phyloP scores from a whole-genome alignment of 2,329 filamentous ascomycete genomes.

The Fusarium sp. region DNA sequence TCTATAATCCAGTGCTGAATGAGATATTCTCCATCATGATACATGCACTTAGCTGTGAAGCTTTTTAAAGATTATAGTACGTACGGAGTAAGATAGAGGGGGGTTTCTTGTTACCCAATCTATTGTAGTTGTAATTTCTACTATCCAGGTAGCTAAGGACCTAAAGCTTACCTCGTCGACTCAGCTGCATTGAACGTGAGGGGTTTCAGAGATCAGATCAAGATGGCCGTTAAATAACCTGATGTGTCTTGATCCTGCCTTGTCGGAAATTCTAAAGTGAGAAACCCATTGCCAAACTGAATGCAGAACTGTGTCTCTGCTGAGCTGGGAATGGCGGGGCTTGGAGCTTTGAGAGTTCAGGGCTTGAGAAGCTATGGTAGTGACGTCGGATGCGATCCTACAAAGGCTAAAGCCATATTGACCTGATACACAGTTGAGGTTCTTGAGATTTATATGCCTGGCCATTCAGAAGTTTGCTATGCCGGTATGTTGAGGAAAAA shows the following conservation, averaged over 20 bases:
- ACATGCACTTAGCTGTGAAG: neutral
- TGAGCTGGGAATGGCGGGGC: constrained; percentile 10
- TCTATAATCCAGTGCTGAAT: constrained; percentile 48
- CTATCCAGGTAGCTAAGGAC: neutral
- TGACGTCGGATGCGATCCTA: constrained; percentile 22
- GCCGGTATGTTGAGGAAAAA: neutral
- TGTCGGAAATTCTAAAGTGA: neutral
- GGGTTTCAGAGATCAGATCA: neutral
- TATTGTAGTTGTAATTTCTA: neutral
- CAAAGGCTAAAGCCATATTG: neutral
- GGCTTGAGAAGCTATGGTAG: constrained; percentile 24
- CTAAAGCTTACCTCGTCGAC: neutral
- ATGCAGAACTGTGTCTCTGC: neutral
- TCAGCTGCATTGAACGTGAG: neutral
- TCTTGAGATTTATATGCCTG: constrained; percentile 2
- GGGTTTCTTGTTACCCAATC: neutral
- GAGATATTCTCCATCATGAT: constrained; percentile 1
- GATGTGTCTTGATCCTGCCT: neutral
- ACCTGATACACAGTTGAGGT: neutral
- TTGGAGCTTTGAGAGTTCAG: constrained; percentile 26
- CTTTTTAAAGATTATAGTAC: neutral
- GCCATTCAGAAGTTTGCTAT: neutral
- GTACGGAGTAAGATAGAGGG: neutral
- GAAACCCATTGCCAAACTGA: neutral
- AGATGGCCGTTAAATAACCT: neutral